These are phyloP conservation scores for Kernera saxatilis DNA, from an alignment of 345 rosid species.

Conservation along the genomic window DNA sequence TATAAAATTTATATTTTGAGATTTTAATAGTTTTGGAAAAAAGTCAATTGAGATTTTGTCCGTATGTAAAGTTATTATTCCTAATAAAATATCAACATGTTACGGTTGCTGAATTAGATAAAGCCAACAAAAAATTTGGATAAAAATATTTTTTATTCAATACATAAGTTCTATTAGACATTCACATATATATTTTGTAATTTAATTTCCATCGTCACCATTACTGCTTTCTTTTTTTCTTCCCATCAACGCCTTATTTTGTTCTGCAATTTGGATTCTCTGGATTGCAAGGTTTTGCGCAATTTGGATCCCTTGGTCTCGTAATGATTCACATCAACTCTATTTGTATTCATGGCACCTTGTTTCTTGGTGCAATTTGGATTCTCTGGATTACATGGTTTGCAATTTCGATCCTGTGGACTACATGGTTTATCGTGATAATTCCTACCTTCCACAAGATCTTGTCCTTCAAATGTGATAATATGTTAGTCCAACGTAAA, in stretches of 20 bases:
- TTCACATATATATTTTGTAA: background rate
- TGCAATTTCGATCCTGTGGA: background rate
- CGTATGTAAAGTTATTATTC: too few relatives aligned
- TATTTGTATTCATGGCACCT: background rate
- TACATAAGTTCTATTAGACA: background rate
- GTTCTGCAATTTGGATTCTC: background rate
- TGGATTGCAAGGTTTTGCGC: background rate
- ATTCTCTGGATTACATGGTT: background rate
- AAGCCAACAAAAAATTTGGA: background rate
- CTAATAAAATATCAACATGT: too few relatives aligned
- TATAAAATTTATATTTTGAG: too few relatives aligned
- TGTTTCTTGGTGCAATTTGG: background rate
- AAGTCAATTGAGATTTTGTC: too few relatives aligned
- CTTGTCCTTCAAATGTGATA: slow-evolving; percentile 1
- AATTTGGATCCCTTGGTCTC: background rate
- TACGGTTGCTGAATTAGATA: too few relatives aligned
- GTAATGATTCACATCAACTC: background rate
- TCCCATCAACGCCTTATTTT: background rate
- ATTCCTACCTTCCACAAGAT: slow-evolving; percentile 3
- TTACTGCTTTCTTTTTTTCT: too few relatives aligned
- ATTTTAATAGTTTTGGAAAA: too few relatives aligned
- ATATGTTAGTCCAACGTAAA: background rate
- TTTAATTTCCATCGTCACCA: background rate
- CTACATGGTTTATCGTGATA: too few relatives aligned
- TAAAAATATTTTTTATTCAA: background rate